Evolutionary conservation across 306 rosid species (phyloP).

Genomic region (Medicago lupulina): DNA sequence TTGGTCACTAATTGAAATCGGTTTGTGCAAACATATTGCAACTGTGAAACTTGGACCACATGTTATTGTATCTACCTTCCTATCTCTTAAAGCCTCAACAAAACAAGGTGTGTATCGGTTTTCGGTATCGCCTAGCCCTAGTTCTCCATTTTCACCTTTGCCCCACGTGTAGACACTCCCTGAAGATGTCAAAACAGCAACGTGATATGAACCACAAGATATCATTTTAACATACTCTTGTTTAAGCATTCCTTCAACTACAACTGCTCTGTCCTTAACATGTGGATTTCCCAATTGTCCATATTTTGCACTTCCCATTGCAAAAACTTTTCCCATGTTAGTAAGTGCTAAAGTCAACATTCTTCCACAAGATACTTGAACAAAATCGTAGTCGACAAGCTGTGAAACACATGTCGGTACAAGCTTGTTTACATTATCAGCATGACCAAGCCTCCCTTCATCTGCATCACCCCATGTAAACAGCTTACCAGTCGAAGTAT

Average conservation of each 20-base stretch:
- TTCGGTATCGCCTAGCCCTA: slow-evolving; percentile 75
- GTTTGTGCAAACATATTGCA: slow-evolving; percentile 79
- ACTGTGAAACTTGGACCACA: slow-evolving; percentile 82
- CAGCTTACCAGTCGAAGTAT: slow-evolving; percentile 62
- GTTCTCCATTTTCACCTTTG: slow-evolving; percentile 71
- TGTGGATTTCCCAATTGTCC: slow-evolving; percentile 82
- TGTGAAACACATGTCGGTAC: slow-evolving; percentile 76
- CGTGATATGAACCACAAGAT: slow-evolving; percentile 74
- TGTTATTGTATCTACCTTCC: slow-evolving; percentile 67
- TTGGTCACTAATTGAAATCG: slow-evolving; percentile 72
- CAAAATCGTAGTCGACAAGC: slow-evolving; percentile 76
- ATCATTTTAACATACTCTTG: slow-evolving; percentile 75
- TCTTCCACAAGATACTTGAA: slow-evolving; percentile 87
- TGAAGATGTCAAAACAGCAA: slow-evolving; percentile 67
- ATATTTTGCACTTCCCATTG: slow-evolving; percentile 70
- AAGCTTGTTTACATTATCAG: slow-evolving; percentile 62
- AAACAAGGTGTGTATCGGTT: slow-evolving; percentile 67
- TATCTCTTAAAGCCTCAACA: slow-evolving; percentile 68
- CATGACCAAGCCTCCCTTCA: slow-evolving; percentile 76
- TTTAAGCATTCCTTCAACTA: slow-evolving; percentile 77
- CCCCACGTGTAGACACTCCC: slow-evolving; percentile 88
- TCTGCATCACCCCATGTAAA: slow-evolving; percentile 96
- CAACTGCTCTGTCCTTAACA: slow-evolving; percentile 58
- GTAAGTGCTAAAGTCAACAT: slow-evolving; percentile 79
- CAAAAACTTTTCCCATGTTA: slow-evolving; percentile 68